Conservation (phyloP, 1,139 yeast species). For the Candida frijolesensis region DNA sequence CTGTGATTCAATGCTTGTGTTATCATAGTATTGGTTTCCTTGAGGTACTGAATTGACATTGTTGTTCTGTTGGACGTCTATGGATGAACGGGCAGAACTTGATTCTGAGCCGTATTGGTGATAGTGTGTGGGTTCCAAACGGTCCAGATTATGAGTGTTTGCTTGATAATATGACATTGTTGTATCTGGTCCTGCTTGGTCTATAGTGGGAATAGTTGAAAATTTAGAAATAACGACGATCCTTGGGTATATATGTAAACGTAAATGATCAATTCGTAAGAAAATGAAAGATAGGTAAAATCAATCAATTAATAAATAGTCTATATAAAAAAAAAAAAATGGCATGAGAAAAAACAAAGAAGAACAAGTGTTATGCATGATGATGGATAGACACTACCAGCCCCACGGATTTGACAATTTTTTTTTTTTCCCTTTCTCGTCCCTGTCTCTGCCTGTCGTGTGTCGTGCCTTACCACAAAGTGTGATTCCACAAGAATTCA, state of each 20-base stretch:
- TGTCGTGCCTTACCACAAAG: background rate
- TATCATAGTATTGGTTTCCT: background rate
- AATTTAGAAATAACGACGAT: background rate
- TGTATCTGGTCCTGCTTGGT: background rate
- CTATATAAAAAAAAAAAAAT: too few species aligned
- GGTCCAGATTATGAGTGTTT: background rate
- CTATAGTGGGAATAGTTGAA: too few species aligned
- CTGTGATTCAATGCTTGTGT: background rate
- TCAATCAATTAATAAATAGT: too few species aligned
- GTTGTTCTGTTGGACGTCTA: background rate
- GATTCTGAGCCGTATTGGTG: slow-evolving; percentile 2
- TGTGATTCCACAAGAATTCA: too few species aligned
- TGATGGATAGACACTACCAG: background rate
- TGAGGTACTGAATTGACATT: background rate
- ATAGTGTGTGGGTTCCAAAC: background rate
- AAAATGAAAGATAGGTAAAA: too few species aligned
- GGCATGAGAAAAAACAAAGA: too few species aligned
- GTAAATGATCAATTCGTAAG: background rate
- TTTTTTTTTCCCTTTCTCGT: too few species aligned
- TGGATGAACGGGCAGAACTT: slow-evolving; percentile 1
- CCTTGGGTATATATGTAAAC: background rate
- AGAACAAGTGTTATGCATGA: too few species aligned
- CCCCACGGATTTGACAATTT: too few species aligned
- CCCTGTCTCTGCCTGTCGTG: background rate
- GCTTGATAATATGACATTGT: slow-evolving; percentile 1